These are phyloP conservation scores for Pseudonectria buxi DNA, from an alignment of 2,329 filamentous ascomycete genomes.

Conservation along the genomic window DNA sequence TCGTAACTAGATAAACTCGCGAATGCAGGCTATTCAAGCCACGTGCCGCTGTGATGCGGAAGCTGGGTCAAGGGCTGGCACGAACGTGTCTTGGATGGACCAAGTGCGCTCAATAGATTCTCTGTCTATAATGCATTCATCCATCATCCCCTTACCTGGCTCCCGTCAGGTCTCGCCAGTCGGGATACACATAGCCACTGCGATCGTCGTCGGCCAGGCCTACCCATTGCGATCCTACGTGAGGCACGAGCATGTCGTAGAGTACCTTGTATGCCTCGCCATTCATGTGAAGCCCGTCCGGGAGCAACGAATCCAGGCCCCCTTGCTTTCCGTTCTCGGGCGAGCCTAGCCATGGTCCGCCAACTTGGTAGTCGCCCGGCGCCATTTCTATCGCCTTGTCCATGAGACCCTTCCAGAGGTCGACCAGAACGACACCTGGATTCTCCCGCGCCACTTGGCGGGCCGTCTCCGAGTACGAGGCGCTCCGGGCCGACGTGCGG, in stretches of 20 bases:
- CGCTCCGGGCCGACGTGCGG: conserved; percentile 41
- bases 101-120: no score
- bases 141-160: no score
- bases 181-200: conserved; percentile 39
- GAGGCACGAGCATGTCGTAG: conserved; percentile 40
- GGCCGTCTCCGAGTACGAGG: conserved; percentile 53
- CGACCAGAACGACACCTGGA: conserved; percentile 62
- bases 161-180: conserved; percentile 34
- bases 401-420: conserved; percentile 78
- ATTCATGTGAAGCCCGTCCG: conserved; percentile 53
- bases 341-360: conserved; percentile 42
- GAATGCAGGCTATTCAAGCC: no score
- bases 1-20: no score
- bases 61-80: no score
- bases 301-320: conserved; percentile 44
- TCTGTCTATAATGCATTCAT: no score
- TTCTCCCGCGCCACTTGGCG: conserved; percentile 62
- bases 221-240: conserved; percentile 40
- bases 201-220: conserved; percentile 29
- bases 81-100: no score
- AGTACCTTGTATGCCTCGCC: conserved; percentile 48
- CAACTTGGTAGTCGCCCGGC: conserved; percentile 48
- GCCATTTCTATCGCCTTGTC: conserved; percentile 54
- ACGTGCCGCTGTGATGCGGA: no score
- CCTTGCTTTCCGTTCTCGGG: conserved; percentile 43